A percentile compares a stretch with the other conserved stretches of the same genome.
phyloP scores from a whole-genome alignment of 169 alveolate genomes.

The Cyclospora cayetanensis region DNA sequence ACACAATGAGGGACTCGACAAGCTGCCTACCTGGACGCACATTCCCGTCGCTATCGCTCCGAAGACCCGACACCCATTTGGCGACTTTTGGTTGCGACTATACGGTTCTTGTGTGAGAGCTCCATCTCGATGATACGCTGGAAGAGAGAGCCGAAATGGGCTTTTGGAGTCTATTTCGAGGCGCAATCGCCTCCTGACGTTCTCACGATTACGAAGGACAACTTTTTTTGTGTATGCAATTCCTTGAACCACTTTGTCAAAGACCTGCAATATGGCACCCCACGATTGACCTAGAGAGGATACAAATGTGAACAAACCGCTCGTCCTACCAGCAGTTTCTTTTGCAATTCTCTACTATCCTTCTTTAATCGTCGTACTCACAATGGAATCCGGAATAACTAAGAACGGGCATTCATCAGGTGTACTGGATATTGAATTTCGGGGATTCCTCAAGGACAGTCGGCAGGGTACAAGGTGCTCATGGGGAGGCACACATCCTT shows the following conservation, averaged over 20 bases:
- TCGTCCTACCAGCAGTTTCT: not conserved
- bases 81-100: not conserved
- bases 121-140: constrained; percentile 22
- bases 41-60: constrained; percentile 51
- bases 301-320: not conserved
- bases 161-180: constrained; percentile 35
- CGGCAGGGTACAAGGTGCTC: not conserved
- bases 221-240: constrained; percentile 12
- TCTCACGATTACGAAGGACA: constrained; percentile 13
- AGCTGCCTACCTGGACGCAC: constrained; percentile 54
- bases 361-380: not conserved
- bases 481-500: not conserved
- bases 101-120: not conserved
- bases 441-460: not conserved
- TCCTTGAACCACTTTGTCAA: constrained; percentile 51
- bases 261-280: constrained; percentile 56
- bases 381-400: constrained; percentile 51
- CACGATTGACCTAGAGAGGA: not conserved
- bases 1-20: too few species aligned
- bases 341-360: not conserved
- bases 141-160: constrained; percentile 24
- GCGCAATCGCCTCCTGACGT: constrained; percentile 42
- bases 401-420: constrained; percentile 8
- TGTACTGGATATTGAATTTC: not conserved
- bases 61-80: not conserved